phyloP scores from a whole-genome alignment of 1,284 basidiomycete genomes.

The Agaricales sp. region DNA sequence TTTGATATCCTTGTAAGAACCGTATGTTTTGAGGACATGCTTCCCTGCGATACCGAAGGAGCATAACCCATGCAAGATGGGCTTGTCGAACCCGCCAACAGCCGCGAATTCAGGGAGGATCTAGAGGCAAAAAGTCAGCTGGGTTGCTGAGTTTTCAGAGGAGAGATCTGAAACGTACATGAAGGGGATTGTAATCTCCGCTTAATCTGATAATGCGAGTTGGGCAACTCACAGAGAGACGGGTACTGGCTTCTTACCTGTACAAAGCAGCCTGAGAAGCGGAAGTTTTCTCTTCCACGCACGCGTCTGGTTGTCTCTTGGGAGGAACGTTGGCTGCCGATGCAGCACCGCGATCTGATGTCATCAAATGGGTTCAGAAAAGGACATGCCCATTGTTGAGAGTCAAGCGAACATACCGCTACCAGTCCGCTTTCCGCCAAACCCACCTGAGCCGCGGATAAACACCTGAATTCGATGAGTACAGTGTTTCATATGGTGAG shows the following conservation, averaged over 20 bases:
- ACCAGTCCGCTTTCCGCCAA: conserved; percentile 85
- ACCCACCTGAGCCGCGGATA: conserved; percentile 90
- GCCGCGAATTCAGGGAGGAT: conserved; percentile 91
- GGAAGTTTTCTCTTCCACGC: conserved; percentile 80
- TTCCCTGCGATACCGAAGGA: conserved; percentile 93
- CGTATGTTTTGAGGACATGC: conserved; percentile 84
- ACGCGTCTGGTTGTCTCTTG: conserved; percentile 73
- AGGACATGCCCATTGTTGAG: not conserved
- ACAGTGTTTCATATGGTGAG: not conserved
- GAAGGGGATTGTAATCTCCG: conserved; percentile 88
- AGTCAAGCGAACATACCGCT: conserved; percentile 40
- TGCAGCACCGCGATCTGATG: conserved; percentile 83
- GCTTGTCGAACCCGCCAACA: conserved; percentile 91
- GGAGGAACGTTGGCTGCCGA: conserved; percentile 81
- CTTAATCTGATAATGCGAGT: conserved; percentile 45
- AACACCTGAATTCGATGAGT: conserved; percentile 41
- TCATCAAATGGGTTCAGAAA: not conserved
- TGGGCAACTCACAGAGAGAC: not conserved
- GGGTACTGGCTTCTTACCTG: conserved; percentile 37
- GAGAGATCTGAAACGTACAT: conserved; percentile 39
- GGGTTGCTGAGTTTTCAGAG: conserved; percentile 1
- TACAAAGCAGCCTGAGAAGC: conserved; percentile 84
- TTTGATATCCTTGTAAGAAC: conserved; percentile 90
- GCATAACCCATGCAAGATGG: conserved; percentile 82
- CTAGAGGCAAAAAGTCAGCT: conserved; percentile 25